phyloP scores from a whole-genome alignment of 345 rosid genomes.

The Pistacia integerrima region DNA sequence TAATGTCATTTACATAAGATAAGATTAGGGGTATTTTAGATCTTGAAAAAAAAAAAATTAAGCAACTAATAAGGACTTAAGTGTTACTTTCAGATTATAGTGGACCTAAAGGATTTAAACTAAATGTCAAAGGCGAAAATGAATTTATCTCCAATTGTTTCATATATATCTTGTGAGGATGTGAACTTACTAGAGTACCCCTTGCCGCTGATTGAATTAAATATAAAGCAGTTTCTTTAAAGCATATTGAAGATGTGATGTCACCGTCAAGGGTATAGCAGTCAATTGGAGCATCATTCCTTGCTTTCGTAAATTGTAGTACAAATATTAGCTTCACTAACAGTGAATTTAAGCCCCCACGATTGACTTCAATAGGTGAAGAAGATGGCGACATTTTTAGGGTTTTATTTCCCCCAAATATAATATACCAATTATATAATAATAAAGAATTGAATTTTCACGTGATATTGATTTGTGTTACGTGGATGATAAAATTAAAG shows the following conservation, averaged over 20 bases:
- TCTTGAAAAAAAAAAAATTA: too few species aligned
- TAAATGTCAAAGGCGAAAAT: too few species aligned
- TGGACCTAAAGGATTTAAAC: fast-evolving
- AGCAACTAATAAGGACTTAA: too few species aligned
- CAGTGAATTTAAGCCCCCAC: neutral
- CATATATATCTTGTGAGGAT: neutral
- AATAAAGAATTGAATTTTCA: too few species aligned
- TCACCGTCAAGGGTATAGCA: slow-evolving; percentile 26
- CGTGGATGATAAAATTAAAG: too few species aligned
- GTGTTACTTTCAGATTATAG: too few species aligned
- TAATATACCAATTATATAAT: too few species aligned
- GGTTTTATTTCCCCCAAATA: too few species aligned
- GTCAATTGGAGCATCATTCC: slow-evolving; percentile 10
- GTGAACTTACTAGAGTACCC: slow-evolving; percentile 15
- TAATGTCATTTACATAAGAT: too few species aligned
- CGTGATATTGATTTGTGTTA: too few species aligned
- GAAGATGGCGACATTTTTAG: neutral
- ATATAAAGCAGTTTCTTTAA: slow-evolving; percentile 7
- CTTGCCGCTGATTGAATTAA: neutral
- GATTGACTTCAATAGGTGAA: slow-evolving; percentile 4
- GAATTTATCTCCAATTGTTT: too few species aligned
- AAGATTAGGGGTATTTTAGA: too few species aligned
- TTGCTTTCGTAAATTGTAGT: slow-evolving; percentile 3
- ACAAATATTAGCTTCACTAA: neutral
- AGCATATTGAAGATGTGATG: slow-evolving; percentile 20